A percentile compares a stretch with the other conserved stretches of the same genome.
These are phyloP conservation scores for Pseudopithomyces chartarum DNA, from an alignment of 2,329 filamentous ascomycete species.

Conservation along the genomic window DNA sequence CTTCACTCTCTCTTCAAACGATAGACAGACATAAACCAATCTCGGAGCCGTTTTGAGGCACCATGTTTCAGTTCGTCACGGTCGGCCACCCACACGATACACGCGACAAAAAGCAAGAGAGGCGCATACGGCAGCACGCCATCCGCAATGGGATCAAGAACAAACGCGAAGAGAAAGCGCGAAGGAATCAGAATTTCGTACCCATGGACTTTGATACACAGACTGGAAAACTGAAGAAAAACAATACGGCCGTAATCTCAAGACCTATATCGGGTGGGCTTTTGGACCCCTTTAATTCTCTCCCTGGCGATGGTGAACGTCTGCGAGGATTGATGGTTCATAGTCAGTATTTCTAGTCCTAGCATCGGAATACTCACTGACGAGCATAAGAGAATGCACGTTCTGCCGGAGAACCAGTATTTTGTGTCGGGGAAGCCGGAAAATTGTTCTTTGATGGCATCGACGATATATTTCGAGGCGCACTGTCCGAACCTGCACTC, in stretches of 20 bases:
- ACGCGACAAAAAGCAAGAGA: constrained; percentile 14
- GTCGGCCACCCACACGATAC: constrained; percentile 15
- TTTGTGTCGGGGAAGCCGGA: constrained; percentile 18
- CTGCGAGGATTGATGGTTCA: constrained; percentile 17
- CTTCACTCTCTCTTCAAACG: neutral
- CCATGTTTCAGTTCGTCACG: constrained; percentile 23
- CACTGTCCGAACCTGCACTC: constrained; percentile 20
- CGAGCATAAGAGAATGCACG: constrained; percentile 9
- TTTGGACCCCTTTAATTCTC: constrained; percentile 21
- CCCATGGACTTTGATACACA: constrained; percentile 5
- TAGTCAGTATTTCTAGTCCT: constrained; percentile 7
- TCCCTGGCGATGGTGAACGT: constrained; percentile 16
- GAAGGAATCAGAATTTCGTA: constrained; percentile 15
- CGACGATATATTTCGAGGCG: constrained; percentile 21
- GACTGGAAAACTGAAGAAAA: neutral
- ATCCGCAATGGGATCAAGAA: constrained; percentile 17
- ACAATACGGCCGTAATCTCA: neutral
- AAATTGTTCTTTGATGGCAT: constrained; percentile 19
- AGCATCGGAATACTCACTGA: neutral
- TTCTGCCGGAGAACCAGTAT: constrained; percentile 17
- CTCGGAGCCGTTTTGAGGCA: neutral
- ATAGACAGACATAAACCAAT: neutral
- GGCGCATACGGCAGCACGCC: constrained; percentile 15
- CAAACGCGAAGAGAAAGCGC: constrained; percentile 9
- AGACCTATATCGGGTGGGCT: constrained; percentile 8